Conservation (phyloP, 2,329 filamentous ascomycete species). For the Simplicillium sp. region DNA sequence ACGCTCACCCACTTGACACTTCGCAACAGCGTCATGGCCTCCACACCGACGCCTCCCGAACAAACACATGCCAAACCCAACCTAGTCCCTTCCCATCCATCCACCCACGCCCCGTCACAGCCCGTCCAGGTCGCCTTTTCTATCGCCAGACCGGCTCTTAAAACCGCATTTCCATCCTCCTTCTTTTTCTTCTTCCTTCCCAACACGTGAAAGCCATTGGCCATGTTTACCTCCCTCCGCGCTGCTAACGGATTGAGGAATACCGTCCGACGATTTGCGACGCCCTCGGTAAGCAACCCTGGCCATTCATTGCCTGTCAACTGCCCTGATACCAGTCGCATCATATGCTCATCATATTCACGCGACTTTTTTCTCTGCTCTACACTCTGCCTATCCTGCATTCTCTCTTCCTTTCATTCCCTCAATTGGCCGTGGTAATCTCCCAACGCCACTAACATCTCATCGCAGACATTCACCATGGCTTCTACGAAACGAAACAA, state of each 20-base stretch:
- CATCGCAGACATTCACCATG: slow-evolving; percentile 30
- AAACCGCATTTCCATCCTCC: slow-evolving; percentile 2
- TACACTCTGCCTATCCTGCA: background rate
- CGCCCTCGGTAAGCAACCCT: slow-evolving; percentile 11
- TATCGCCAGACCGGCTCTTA: background rate
- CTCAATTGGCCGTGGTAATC: background rate
- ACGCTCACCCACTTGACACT: too few relatives aligned
- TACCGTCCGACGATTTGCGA: slow-evolving; percentile 19
- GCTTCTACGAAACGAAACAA: slow-evolving; percentile 43
- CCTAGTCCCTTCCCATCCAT: background rate
- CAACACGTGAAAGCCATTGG: slow-evolving; percentile 11
- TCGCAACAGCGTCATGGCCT: too few relatives aligned
- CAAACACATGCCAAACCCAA: too few relatives aligned
- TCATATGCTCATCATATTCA: background rate
- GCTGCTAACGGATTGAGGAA: slow-evolving; percentile 20
- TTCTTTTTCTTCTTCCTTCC: slow-evolving; percentile 5
- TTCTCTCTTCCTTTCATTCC: background rate
- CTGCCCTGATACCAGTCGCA: background rate
- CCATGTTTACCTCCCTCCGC: slow-evolving; percentile 25
- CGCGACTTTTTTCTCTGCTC: background rate
- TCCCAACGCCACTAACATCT: background rate
- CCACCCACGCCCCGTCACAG: background rate
- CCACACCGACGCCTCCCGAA: too few relatives aligned
- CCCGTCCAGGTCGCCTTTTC: too few relatives aligned
- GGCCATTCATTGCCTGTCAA: background rate